Evolutionary conservation across 148 eudicot genomes (phyloP), one percentile per base, ranked within the genome.

Genomic region (Cornus controversa): DNA sequence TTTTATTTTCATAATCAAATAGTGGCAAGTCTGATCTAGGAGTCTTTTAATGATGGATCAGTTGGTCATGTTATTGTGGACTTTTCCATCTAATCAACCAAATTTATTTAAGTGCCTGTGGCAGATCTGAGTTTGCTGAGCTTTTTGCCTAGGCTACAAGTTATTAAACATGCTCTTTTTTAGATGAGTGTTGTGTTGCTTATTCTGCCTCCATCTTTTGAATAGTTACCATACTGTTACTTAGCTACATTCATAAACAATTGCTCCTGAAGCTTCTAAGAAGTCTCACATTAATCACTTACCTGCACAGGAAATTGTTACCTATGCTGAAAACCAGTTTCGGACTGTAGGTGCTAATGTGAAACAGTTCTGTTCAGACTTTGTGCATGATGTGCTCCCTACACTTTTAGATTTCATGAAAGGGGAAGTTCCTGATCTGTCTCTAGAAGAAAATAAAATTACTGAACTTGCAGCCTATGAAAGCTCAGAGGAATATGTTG

Each of bases 301-400:
- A 22, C 34, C 11, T 78, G 69, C 29, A 70, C 75, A 78, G 74
- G 80, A 70, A 20, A 50, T 74, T 2, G 34, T 37, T 77, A 23
- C 40, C 25, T 69, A 68, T 69, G 80, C 69, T 62, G 66, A 68
- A 31, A 25, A 76, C 25, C 72, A 76, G 66, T 77, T 70, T 54
- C 80, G 34, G 75, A 62, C 80, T 36, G 69, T 77, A 62, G 67
- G 80, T 25, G 40, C 62, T 36, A 40, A 70, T 53, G 64, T 78
- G 23, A 60, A 62, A 62, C 69, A 58, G 37, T 10, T 29, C 7
- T 70, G 63, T 18, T 78, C 75, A 40, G 69, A 50, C 16, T 77
- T 57, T 45, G 34, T 69, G 23, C 50, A 53, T 47, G 74, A 60
- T 40, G 62, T 25, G 67, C 7, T 26, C 63, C 65, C 75, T 25